Evolutionary conservation across 352 stramenopile species (phyloP), one percentile per base, ranked within the genome.

Genomic region (Globisporangium rhizosaccharum): DNA sequence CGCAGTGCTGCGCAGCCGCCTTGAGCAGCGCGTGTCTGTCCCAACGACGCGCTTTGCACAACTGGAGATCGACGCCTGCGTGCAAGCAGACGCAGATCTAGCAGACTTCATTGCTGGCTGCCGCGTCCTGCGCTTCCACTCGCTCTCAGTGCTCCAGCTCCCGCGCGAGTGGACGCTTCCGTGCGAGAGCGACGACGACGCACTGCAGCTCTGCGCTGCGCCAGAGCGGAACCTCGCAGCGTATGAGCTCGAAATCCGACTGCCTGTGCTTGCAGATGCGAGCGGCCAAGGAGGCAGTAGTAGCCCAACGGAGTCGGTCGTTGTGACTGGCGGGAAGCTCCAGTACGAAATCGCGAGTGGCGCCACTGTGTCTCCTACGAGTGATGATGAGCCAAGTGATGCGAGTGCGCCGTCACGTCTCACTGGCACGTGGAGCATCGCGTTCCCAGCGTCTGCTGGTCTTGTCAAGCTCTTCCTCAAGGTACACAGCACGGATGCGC

Each of bases 191-290:
- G 76, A 88, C 39, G 78, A 87, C 2, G 78, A 86, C 26, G 80
- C 78, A 0, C 7, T 75, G n/a, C 62, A 64, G 3, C 20, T 73
- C 30, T 85, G 73, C 55, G 65, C 53, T 0, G 53, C 71, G 0
- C 15, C 59, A 0, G 77, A 88, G 17, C 61, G 68, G 9, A 88
- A 87, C 47, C 30, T 66, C 0, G 72, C 74, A 4, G 58, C 51
- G 4, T 90, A 87, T 62, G 76, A 88, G 12, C 39, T 90, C 18
- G 73, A 85, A 33, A 59, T 85, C n/a, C 30, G 41, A 23, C 39
- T 88, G 47, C 79, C 78, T 26, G 57, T 46, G 48, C 20, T 76
- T 0, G 30, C 37, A 23, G n/a, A 26, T 9, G 53, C 26, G 26
- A 26, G n/a, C 25, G 42, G 14, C 1, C 20, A 25, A 28, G 15